Evolutionary conservation across 345 rosid genomes (phyloP).

Genomic region (Gossypium sturtianum): DNA sequence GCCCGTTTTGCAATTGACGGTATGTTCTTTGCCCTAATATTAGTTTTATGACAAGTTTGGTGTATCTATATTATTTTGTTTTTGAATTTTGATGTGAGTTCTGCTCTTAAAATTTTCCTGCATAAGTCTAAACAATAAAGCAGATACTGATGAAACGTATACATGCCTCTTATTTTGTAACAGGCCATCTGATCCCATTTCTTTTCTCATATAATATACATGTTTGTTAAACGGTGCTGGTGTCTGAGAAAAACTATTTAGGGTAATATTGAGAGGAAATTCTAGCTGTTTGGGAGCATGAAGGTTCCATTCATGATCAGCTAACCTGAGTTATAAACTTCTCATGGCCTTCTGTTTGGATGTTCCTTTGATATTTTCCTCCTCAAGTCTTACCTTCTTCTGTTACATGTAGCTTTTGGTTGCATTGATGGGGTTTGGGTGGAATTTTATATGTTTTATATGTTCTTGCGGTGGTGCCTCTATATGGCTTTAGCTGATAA

Average conservation of each 20-base stretch:
- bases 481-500: background rate
- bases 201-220: background rate
- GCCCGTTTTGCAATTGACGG: constrained; percentile 80
- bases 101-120: background rate
- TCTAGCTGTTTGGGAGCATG: background rate
- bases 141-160: background rate
- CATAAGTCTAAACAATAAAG: background rate
- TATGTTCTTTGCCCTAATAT: constrained; percentile 15
- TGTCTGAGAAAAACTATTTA: background rate
- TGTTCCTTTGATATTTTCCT: background rate
- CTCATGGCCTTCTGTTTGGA: background rate
- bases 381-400: background rate
- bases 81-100: background rate
- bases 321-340: background rate
- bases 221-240: background rate
- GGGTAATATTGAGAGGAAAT: background rate
- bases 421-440: background rate
- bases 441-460: background rate
- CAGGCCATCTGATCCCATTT: background rate
- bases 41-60: background rate
- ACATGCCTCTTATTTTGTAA: background rate
- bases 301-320: background rate
- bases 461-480: background rate
- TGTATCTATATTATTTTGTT: background rate
- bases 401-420: background rate